A percentile compares a stretch with the other conserved stretches of the same genome.
Conservation (phyloP, 1,139 yeast genomes). For the Geotrichum histeridarum region DNA sequence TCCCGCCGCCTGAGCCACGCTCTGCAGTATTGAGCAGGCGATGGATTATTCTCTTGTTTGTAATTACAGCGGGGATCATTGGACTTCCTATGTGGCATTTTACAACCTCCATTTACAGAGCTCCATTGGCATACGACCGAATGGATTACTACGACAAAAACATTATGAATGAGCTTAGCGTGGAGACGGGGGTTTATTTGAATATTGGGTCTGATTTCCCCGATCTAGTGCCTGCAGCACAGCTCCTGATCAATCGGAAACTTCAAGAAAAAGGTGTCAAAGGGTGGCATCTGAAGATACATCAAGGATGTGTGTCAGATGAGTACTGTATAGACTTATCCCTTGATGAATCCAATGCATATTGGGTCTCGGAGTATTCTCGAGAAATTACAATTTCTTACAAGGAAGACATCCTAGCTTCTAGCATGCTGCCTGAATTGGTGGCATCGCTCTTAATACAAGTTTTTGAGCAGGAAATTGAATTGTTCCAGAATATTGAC, state of each 20-base stretch:
- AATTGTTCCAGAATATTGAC: conserved; percentile 25
- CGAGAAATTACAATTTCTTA: conserved; percentile 47
- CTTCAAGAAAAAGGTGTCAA: conserved; percentile 28
- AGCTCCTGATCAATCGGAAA: conserved; percentile 38
- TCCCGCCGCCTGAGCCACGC: conserved; percentile 11
- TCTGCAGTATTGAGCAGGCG: conserved; percentile 8
- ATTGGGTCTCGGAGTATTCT: conserved; percentile 35
- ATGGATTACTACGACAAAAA: conserved; percentile 43
- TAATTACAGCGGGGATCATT: conserved; percentile 44
- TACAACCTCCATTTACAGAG: conserved; percentile 71
- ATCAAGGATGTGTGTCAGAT: conserved; percentile 11
- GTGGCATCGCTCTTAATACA: conserved; percentile 55
- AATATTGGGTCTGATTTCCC: conserved; percentile 35
- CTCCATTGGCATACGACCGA: conserved; percentile 58
- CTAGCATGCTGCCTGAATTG: conserved; percentile 58
- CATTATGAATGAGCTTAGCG: conserved; percentile 39
- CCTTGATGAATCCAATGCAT: conserved; percentile 35
- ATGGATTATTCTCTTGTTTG: conserved; percentile 24
- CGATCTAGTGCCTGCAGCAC: conserved; percentile 46
- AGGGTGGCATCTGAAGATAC: conserved; percentile 25
- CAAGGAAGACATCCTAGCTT: conserved; percentile 46
- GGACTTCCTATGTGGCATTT: conserved; percentile 71
- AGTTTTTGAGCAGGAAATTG: conserved; percentile 49
- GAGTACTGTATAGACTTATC: conserved; percentile 28
- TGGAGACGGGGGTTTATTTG: conserved; percentile 56